A percentile compares a stretch with the other conserved stretches of the same genome.
Conservation (phyloP, 164 flowering plant species). For the Houttuynia cordata region DNA sequence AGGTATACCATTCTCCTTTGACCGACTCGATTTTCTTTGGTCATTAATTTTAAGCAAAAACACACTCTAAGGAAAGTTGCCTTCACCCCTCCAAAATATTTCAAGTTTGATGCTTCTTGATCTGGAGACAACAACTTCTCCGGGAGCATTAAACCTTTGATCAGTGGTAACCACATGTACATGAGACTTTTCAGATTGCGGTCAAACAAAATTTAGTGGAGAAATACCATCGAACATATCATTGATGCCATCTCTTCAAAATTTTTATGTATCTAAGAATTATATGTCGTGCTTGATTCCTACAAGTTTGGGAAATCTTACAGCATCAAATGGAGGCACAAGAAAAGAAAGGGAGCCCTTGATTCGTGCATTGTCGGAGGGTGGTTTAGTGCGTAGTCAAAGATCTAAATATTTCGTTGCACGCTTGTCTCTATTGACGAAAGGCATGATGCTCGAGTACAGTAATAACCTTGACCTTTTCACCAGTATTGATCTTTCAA, state of each 20-base stretch:
- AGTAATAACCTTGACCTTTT: neutral
- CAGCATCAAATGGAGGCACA: conserved; percentile 6
- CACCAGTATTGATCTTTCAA: conserved; percentile 21
- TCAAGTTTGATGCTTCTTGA: conserved; percentile 13
- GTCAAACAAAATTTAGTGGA: conserved; percentile 19
- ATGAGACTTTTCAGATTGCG: conserved; percentile 14
- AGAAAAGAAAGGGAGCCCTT: neutral
- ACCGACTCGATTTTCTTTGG: neutral
- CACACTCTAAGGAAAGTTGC: conserved; percentile 15
- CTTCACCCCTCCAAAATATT: conserved; percentile 11
- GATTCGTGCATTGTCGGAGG: too few species aligned
- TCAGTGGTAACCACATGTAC: conserved; percentile 4
- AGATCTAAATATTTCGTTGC: neutral
- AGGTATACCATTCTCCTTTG: conserved; percentile 16
- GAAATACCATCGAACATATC: conserved; percentile 17
- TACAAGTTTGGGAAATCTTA: conserved; percentile 15
- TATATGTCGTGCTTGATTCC: conserved; percentile 23
- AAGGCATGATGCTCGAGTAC: conserved; percentile 11
- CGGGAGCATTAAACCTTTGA: conserved; percentile 20
- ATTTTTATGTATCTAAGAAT: conserved; percentile 15
- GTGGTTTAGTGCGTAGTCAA: too few species aligned
- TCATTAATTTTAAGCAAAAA: conserved; percentile 13
- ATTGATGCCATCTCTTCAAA: conserved; percentile 11
- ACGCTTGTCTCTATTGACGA: neutral
- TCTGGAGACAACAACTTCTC: conserved; percentile 19